Percentiles rank a stretch among this genome's conserved stretches.
Evolutionary conservation across 2,329 filamentous ascomycete genomes (phyloP).

Genomic region (Alternaria postmessia): DNA sequence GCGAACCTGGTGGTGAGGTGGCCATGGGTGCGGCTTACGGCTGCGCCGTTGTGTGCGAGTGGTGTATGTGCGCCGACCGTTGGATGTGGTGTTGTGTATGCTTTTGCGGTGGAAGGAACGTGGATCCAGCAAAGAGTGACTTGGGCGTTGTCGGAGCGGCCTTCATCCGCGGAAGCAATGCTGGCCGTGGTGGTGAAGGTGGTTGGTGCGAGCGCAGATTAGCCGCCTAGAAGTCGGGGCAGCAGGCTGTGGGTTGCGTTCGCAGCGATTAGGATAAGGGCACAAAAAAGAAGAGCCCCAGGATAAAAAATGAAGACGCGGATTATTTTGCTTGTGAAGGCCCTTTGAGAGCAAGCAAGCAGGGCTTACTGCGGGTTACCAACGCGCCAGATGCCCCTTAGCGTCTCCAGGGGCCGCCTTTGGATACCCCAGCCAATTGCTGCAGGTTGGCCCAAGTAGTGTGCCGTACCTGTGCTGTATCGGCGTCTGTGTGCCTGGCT

Average conservation of each 20-base stretch:
- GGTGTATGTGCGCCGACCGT: constrained; percentile 23
- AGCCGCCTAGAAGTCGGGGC: neutral
- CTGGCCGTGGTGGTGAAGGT: neutral
- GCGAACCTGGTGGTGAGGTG: constrained; percentile 49
- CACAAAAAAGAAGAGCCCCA: constrained; percentile 1
- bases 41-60: constrained; percentile 26
- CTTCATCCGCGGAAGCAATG: constrained; percentile 19
- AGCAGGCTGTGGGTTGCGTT: neutral
- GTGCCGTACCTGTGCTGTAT: constrained; percentile 1
- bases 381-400: constrained; percentile 21
- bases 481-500: constrained; percentile 7
- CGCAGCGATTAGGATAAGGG: neutral
- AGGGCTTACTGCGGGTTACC: constrained; percentile 11
- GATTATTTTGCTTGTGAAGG: constrained; percentile 18
- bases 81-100: constrained; percentile 14
- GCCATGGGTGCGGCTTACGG: constrained; percentile 44
- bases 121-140: constrained; percentile 19
- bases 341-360: constrained; percentile 3
- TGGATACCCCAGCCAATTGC: constrained; percentile 11
- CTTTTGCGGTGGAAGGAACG: constrained; percentile 13
- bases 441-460: constrained; percentile 8
- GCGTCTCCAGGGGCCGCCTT: constrained; percentile 19
- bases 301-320: constrained; percentile 16
- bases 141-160: constrained; percentile 15
- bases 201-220: constrained; percentile 4